A percentile compares a stretch with the other conserved stretches of the same genome.
These are phyloP conservation scores for Thelonectria olida DNA, from an alignment of 2,329 filamentous ascomycete genomes.

Conservation along the genomic window DNA sequence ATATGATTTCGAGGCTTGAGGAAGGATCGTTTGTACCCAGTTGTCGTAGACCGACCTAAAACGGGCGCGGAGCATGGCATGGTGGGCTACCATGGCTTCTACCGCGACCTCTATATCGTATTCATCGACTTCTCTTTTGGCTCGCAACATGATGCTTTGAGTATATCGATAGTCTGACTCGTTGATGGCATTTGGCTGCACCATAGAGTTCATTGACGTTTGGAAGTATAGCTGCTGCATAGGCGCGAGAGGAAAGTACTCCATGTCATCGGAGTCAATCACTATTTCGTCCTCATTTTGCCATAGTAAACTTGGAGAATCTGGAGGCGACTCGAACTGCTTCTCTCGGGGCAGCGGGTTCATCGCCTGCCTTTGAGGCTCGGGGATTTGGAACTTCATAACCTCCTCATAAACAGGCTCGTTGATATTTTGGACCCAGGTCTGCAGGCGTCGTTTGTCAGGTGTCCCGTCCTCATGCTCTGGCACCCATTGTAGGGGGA, in stretches of 20 bases:
- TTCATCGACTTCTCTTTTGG: slow-evolving; percentile 51
- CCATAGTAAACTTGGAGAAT: slow-evolving; percentile 35
- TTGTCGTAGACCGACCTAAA: slow-evolving; percentile 50
- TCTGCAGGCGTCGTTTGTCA: slow-evolving; percentile 57
- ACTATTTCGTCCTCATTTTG: slow-evolving; percentile 41
- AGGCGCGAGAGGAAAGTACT: slow-evolving; percentile 57
- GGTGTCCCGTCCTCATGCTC: slow-evolving; percentile 49
- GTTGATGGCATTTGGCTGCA: slow-evolving; percentile 35
- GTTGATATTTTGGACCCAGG: slow-evolving; percentile 64
- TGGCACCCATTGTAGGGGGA: slow-evolving; percentile 58
- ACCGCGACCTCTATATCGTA: slow-evolving; percentile 59
- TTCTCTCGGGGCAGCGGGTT: slow-evolving; percentile 2
- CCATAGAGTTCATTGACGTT: slow-evolving; percentile 52
- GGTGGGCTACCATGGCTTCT: slow-evolving; percentile 58
- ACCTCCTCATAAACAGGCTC: slow-evolving; percentile 57
- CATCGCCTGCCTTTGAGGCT: slow-evolving; percentile 49
- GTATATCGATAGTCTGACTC: slow-evolving; percentile 58
- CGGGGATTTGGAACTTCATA: slow-evolving; percentile 53
- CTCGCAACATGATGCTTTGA: slow-evolving; percentile 58
- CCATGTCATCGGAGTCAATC: slow-evolving; percentile 41
- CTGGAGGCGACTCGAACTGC: slow-evolving; percentile 22
- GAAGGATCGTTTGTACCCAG: slow-evolving; percentile 58
- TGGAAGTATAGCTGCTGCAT: slow-evolving; percentile 65
- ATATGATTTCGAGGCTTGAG: slow-evolving; percentile 54
- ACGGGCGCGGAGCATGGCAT: slow-evolving; percentile 61